Conservation (phyloP, 2,329 filamentous ascomycete species). For the Microdochium trichocladiopsis region DNA sequence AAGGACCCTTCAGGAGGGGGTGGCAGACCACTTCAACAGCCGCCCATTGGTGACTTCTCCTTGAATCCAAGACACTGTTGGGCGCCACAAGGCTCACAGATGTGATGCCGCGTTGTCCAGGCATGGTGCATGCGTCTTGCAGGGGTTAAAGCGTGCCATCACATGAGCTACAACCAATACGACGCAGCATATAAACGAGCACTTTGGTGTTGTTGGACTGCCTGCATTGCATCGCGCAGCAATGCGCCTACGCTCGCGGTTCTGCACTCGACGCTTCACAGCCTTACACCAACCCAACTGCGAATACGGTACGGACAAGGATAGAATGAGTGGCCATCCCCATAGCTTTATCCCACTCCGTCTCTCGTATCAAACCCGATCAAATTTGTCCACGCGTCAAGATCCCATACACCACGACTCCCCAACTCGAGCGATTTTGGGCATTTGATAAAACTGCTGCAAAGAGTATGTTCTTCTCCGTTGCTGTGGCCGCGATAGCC, state of each 20-base stretch:
- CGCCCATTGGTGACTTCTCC: neutral
- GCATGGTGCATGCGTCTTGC: neutral
- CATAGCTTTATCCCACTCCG: too few relatives aligned
- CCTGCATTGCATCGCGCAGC: too few relatives aligned
- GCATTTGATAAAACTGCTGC: neutral
- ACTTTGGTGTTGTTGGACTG: too few relatives aligned
- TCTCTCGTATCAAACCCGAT: too few relatives aligned
- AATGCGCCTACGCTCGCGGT: too few relatives aligned
- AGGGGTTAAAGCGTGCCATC: neutral
- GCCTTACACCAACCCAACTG: too few relatives aligned
- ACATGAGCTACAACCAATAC: neutral
- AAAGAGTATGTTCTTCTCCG: neutral
- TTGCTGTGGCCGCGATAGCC: neutral
- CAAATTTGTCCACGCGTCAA: too few relatives aligned
- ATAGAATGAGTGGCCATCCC: too few relatives aligned
- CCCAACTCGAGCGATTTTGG: too few relatives aligned
- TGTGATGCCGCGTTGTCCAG: neutral
- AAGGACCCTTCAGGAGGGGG: neutral
- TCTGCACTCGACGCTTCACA: too few relatives aligned
- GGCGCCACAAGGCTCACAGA: neutral
- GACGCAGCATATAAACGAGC: neutral
- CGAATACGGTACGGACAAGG: too few relatives aligned
- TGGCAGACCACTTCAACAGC: neutral
- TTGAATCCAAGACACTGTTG: neutral
- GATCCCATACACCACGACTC: too few relatives aligned